Conservation (phyloP, 2,329 filamentous ascomycete genomes). For the Cladobotryum mycophilum region DNA sequence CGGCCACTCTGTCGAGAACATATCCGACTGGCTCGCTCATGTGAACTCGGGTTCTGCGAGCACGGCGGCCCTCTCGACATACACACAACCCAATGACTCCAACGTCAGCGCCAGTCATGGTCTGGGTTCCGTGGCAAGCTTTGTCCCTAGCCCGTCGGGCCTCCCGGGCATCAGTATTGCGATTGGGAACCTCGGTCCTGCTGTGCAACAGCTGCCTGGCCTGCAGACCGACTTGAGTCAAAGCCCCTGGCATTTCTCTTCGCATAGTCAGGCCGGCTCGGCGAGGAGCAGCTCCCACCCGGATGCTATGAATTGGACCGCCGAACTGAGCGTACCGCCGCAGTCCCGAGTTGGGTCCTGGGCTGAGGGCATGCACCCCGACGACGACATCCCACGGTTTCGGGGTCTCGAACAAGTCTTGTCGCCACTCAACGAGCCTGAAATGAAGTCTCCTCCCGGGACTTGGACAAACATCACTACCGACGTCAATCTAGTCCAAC, state of each 20-base stretch:
- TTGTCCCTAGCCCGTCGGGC: slow-evolving; percentile 17
- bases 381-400: slow-evolving; percentile 29
- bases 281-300: slow-evolving; percentile 42
- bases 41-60: background rate
- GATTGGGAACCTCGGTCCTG: slow-evolving; percentile 23
- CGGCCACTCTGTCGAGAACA: slow-evolving; percentile 48
- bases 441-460: slow-evolving; percentile 35
- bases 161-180: slow-evolving; percentile 27
- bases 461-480: slow-evolving; percentile 57
- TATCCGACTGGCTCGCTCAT: slow-evolving; percentile 47
- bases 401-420: slow-evolving; percentile 43
- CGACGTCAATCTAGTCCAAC: slow-evolving; percentile 53
- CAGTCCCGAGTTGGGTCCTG: slow-evolving; percentile 45
- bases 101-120: slow-evolving; percentile 9
- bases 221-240: slow-evolving; percentile 35
- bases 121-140: slow-evolving; percentile 21
- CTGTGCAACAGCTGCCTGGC: slow-evolving; percentile 22
- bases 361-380: slow-evolving; percentile 38
- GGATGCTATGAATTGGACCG: slow-evolving; percentile 41
- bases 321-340: slow-evolving; percentile 32
- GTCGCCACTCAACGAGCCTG: slow-evolving; percentile 38
- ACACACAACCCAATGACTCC: slow-evolving; percentile 13
- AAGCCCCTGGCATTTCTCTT: slow-evolving; percentile 45
- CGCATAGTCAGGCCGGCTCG: slow-evolving; percentile 40
- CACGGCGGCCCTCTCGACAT: slow-evolving; percentile 22